Base-by-base conservation (phyloP, 2,329 filamentous ascomycete species). In the Fusarium zealandicum region DNA sequence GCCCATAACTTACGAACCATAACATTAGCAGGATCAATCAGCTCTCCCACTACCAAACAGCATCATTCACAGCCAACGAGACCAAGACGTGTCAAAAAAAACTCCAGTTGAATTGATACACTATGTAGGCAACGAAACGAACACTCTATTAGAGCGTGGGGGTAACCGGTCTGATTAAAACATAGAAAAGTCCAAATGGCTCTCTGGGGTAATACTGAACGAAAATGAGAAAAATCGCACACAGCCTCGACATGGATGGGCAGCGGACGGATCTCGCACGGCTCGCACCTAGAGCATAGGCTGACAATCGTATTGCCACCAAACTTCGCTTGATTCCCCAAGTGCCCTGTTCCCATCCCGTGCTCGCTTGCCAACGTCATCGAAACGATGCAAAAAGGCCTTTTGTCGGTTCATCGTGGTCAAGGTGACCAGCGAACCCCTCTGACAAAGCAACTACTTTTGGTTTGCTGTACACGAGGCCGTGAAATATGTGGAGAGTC, bases 81-180 rank as follows among this genome's bases (percentile, higher is more conserved):
- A 31, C 28, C 28, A n/a, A 51, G 43, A 16, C 25, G 28, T 36
- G 16, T 57, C 44, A 25, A 25, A 25, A 63, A 59, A 63, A 64
- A 61, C 53, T 66, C 46, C 61, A 64, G 53, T 49, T 46, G 49
- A 66, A 58, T 63, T 44, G 59, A 62, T 63, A 63, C 50, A 62
- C 59, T 63, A 65, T 54, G 51, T 63, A 65, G 52, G 47, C 60
- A 63, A 67, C 61, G 57, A 68, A 69, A 66, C 58, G 67, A 71
- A 68, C 59, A 66, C 63, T 68, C 64, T 67, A 68, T 65, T 66
- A 61, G 65, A 69, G 64, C 57, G 57, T 59, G 69, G 69, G 69
- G 67, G 63, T 69, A 69, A 68, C 66, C 69, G 67, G 61, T 69
- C 66, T 68, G 67, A 75, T 75, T 75, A 72, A 74, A 73, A 66